A percentile compares a stretch with the other conserved stretches of the same genome.
Conservation (phyloP, 345 rosid species). For the Acer saccharum region DNA sequence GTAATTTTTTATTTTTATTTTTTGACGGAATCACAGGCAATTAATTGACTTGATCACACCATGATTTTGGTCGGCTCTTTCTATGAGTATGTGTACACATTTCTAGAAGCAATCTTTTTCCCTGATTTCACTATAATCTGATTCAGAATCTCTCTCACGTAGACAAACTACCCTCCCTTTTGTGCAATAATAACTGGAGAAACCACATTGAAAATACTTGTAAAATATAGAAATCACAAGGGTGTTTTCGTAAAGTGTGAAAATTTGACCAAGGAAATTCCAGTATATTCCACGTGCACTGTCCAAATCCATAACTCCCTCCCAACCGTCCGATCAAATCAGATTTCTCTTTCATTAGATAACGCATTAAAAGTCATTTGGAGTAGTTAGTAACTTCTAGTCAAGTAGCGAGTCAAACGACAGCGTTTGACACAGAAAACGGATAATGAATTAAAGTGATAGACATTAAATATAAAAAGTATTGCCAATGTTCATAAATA, state of each 20-base stretch:
- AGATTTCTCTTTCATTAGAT: no score
- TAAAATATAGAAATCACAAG: background rate
- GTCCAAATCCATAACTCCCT: conserved; percentile 16
- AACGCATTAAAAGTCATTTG: no score
- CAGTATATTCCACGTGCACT: conserved; percentile 6
- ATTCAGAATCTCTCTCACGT: background rate
- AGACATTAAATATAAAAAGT: no score
- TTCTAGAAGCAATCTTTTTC: background rate
- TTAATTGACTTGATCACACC: no score
- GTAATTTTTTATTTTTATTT: no score
- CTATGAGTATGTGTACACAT: background rate
- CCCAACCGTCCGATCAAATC: conserved; percentile 10
- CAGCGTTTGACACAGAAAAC: background rate
- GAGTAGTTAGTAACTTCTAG: no score
- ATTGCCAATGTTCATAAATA: no score
- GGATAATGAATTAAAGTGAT: background rate
- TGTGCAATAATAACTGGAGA: background rate
- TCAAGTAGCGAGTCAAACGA: background rate
- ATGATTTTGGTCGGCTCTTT: background rate
- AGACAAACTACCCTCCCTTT: background rate
- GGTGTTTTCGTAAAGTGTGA: background rate
- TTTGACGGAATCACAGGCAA: no score
- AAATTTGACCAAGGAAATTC: background rate
- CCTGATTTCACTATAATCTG: background rate
- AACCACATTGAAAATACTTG: no score